Evolutionary conservation across 2,329 filamentous ascomycete species (phyloP), one percentile per base, ranked within the genome.

Genomic region (Sporothrix dimorphospora): DNA sequence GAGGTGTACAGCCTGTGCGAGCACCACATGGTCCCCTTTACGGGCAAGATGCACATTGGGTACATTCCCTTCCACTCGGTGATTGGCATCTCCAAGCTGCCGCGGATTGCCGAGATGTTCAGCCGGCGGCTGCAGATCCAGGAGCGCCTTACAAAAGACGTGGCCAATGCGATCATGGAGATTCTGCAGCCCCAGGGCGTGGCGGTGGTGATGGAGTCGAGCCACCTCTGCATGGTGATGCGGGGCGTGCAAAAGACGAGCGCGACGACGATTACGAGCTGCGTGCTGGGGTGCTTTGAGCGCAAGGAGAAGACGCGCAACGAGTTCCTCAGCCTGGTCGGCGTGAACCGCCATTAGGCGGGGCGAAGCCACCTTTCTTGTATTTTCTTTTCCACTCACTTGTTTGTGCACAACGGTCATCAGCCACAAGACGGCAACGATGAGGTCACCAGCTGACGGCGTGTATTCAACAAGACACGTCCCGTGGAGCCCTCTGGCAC

Each of bases 41-140:
- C 89, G 3, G 96, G 96, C 78, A 98, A 97, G 93, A 98, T 99
- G 93, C 96, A 99, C 83, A 98, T 99, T 77, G 96, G 94, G 72
- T 99, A 99, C 82, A 98, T 99, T 75, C 96, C 96, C 40, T 90
- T 91, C 78, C 89, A 94, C 79, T 90, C 94, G 73, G 94, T 99
- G 69, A 94, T 99, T 74, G 96, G 96, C 67, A 91, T 99, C 69
- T 98, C 94, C 42, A 99, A 99, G 81, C 88, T 99, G 67, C 95
- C 95, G 34, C 91, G 96, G 74, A 95, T 99, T 76, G 96, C 95
- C 71, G 94, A 99, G 79, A 97, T 99, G 93, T 99, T 97, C 83
- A 91, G 92, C 65, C 91, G 96, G 70, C 88, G 96, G 71, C 87
- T 99, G 4, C 96, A 99, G 82, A 95, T 99, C 68, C 96, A 99